Conservation (phyloP, 345 rosid genomes). For the Cardamine resedifolia region DNA sequence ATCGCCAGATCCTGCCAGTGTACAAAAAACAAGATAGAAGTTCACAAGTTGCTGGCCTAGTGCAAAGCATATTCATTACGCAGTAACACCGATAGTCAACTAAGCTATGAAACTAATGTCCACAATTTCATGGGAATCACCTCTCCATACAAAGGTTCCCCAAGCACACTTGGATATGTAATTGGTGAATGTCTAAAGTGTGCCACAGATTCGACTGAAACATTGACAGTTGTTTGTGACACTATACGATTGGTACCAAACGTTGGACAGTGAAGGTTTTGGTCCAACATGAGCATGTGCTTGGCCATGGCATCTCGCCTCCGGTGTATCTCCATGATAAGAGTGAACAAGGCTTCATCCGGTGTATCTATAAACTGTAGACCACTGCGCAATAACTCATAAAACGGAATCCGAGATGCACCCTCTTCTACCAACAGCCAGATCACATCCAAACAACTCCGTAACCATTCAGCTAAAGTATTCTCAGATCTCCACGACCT, state of each 20-base stretch:
- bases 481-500: conserved; percentile 72
- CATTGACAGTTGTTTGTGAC: conserved; percentile 63
- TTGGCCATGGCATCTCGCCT: conserved; percentile 96
- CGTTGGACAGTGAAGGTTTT: conserved; percentile 95
- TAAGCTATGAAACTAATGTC: conserved; percentile 10
- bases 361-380: conserved; percentile 96
- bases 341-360: conserved; percentile 92
- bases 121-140: conserved; percentile 41
- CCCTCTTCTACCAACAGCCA: conserved; percentile 89
- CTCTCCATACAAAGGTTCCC: conserved; percentile 98
- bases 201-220: conserved; percentile 66
- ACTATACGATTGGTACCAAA: conserved; percentile 90
- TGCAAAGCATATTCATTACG: conserved; percentile 5
- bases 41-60: background rate
- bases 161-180: conserved; percentile 96
- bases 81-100: conserved; percentile 11
- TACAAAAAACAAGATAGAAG: conserved; percentile 7
- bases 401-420: conserved; percentile 88
- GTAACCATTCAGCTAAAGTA: conserved; percentile 81
- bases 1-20: conserved; percentile 77
- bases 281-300: conserved; percentile 99
- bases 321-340: conserved; percentile 92
- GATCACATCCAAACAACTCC: conserved; percentile 90
- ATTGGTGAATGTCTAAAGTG: conserved; percentile 87
- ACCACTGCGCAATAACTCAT: conserved; percentile 86